Percentiles rank a stretch among this genome's conserved stretches.
Conservation (phyloP, 2,329 filamentous ascomycete species). For the Pestalotiopsis fici region DNA sequence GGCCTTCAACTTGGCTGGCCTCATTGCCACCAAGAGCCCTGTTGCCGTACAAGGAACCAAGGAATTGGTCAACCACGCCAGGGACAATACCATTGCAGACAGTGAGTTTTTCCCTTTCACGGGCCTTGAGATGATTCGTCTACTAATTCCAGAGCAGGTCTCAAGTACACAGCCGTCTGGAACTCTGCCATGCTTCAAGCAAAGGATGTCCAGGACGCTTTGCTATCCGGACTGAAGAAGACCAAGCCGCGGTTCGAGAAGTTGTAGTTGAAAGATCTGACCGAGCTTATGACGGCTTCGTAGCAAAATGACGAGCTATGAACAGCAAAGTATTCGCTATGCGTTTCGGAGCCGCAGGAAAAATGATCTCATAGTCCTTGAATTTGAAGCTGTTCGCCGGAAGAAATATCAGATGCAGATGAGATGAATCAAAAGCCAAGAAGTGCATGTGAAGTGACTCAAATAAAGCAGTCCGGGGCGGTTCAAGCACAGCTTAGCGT, state of each 20-base stretch:
- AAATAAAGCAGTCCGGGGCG: not conserved
- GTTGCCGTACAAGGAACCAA: conserved; percentile 47
- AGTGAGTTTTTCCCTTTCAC: conserved; percentile 50
- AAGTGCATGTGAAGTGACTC: not conserved
- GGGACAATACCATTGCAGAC: conserved; percentile 77
- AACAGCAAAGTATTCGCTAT: not conserved
- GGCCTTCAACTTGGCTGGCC: conserved; percentile 28
- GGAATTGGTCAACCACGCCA: conserved; percentile 44
- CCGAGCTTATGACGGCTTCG: too few relatives aligned
- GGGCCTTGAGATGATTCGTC: conserved; percentile 3
- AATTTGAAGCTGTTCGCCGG: not conserved
- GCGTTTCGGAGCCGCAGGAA: not conserved
- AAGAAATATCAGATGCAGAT: not conserved
- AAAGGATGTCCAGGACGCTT: conserved; percentile 71
- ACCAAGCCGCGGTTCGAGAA: conserved; percentile 83
- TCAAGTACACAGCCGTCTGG: conserved; percentile 86
- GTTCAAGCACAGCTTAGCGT: not conserved
- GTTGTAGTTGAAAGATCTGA: conserved; percentile 39
- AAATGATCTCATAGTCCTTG: not conserved
- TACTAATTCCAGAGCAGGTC: conserved; percentile 42
- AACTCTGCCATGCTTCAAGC: conserved; percentile 84
- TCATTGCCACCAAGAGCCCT: conserved; percentile 80
- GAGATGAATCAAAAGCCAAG: not conserved
- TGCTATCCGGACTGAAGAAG: conserved; percentile 77
- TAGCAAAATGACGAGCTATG: not conserved